Conservation (phyloP, 2,329 filamentous ascomycete species). For the Phaeosphaeriaceae sp. region DNA sequence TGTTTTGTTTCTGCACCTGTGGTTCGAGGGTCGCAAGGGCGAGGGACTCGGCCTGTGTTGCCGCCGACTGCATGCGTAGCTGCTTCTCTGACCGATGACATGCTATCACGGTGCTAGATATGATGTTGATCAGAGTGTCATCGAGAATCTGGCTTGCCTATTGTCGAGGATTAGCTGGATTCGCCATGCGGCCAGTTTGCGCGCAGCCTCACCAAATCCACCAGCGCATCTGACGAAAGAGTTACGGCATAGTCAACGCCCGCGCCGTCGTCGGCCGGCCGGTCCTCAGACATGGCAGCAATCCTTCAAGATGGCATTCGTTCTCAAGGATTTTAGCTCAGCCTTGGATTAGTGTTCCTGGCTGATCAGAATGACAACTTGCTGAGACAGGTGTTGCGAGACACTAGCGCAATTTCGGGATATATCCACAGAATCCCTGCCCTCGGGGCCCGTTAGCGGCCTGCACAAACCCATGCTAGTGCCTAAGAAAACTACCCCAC, state of each 20-base stretch:
- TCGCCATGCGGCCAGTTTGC: slow-evolving; percentile 17
- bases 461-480: slow-evolving; percentile 15
- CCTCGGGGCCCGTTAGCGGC: slow-evolving; percentile 22
- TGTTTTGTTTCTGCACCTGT: slow-evolving; percentile 38
- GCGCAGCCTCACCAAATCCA: slow-evolving; percentile 38
- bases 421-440: slow-evolving; percentile 22
- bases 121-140: slow-evolving; percentile 76
- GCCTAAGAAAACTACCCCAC: slow-evolving; percentile 12
- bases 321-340: too few relatives aligned
- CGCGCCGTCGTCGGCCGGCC: slow-evolving; percentile 36
- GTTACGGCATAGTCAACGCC: slow-evolving; percentile 32
- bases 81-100: slow-evolving; percentile 81
- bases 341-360: slow-evolving; percentile 2
- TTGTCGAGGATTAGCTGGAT: slow-evolving; percentile 23
- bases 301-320: slow-evolving; percentile 6
- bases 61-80: slow-evolving; percentile 69
- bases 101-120: slow-evolving; percentile 76
- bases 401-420: slow-evolving; percentile 31
- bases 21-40: slow-evolving; percentile 46
- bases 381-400: slow-evolving; percentile 19
- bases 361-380: slow-evolving; percentile 1
- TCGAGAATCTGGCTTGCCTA: slow-evolving; percentile 65
- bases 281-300: slow-evolving; percentile 46
- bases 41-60: slow-evolving; percentile 50
- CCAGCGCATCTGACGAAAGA: slow-evolving; percentile 37